Evolutionary conservation across 1,284 basidiomycete genomes (phyloP).

Genomic region (Ganoderma meredithae): DNA sequence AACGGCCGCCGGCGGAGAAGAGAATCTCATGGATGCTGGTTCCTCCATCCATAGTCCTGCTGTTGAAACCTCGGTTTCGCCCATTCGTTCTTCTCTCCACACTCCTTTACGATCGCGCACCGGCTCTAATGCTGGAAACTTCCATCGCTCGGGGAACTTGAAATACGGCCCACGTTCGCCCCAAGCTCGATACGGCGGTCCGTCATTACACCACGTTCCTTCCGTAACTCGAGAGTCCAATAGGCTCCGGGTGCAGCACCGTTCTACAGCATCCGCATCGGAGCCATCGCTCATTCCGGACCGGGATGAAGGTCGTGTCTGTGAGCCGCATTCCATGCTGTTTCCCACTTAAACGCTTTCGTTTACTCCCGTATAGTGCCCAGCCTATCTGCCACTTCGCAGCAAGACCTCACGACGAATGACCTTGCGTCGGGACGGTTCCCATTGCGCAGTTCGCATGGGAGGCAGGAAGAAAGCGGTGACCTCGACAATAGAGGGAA

Average conservation of each 20-base stretch:
- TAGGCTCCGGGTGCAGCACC: constrained; percentile 66
- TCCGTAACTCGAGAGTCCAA: constrained; percentile 54
- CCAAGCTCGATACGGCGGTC: constrained; percentile 30
- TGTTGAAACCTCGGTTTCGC: constrained; percentile 50
- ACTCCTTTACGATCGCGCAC: constrained; percentile 48
- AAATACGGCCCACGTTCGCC: constrained; percentile 49
- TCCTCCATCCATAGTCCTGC: constrained; percentile 32
- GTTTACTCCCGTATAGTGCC: constrained; percentile 35
- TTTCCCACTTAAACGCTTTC: constrained; percentile 28
- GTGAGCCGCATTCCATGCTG: constrained; percentile 47
- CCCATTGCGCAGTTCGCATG: constrained; percentile 52
- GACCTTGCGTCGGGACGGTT: constrained; percentile 53
- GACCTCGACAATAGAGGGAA: constrained; percentile 74
- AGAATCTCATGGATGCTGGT: constrained; percentile 31
- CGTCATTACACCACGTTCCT: constrained; percentile 36
- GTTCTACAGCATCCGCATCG: constrained; percentile 75
- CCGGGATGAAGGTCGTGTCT: constrained; percentile 53
- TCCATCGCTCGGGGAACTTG: constrained; percentile 31
- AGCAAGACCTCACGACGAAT: constrained; percentile 60
- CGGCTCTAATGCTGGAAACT: constrained; percentile 41
- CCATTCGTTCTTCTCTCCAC: constrained; percentile 63
- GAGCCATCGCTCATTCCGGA: constrained; percentile 75
- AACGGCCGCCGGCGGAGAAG: constrained; percentile 34
- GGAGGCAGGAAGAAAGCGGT: constrained; percentile 54
- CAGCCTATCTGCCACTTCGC: constrained; percentile 49